These are phyloP conservation scores for Penicillium polonicum DNA, from an alignment of 2,329 filamentous ascomycete species.

Conservation along the genomic window DNA sequence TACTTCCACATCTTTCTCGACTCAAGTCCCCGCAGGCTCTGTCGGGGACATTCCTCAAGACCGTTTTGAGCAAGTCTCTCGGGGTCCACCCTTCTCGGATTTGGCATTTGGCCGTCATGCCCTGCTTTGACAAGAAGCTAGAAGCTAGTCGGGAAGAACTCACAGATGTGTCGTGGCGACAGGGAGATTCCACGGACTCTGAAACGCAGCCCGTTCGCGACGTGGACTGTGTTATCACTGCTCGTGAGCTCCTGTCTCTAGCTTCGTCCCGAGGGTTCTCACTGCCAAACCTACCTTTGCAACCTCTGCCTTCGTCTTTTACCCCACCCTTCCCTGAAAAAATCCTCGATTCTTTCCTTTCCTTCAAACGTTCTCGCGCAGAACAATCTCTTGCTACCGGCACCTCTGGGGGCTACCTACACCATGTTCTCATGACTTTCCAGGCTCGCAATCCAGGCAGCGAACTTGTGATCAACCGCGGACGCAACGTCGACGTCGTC, in stretches of 20 bases:
- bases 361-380: slow-evolving; percentile 51
- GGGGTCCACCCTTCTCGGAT: slow-evolving; percentile 74
- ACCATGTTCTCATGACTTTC: slow-evolving; percentile 77
- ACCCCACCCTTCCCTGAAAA: slow-evolving; percentile 69
- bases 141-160: slow-evolving; percentile 93
- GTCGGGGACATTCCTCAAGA: slow-evolving; percentile 86
- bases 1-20: slow-evolving; percentile 84
- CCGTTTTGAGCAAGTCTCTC: slow-evolving; percentile 70
- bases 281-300: slow-evolving; percentile 69
- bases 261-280: slow-evolving; percentile 75
- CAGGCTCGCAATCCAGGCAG: slow-evolving; percentile 70
- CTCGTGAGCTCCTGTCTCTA: slow-evolving; percentile 88
- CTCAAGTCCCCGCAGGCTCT: slow-evolving; percentile 94
- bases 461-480: slow-evolving; percentile 67
- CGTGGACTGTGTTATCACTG: slow-evolving; percentile 97
- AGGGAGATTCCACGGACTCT: slow-evolving; percentile 33
- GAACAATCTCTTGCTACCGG: slow-evolving; percentile 60
- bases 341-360: slow-evolving; percentile 70
- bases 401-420: slow-evolving; percentile 83
- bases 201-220: slow-evolving; percentile 64
- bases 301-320: slow-evolving; percentile 49
- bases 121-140: slow-evolving; percentile 98
- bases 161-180: slow-evolving; percentile 72
- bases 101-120: slow-evolving; percentile 96
- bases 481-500: slow-evolving; percentile 86